Evolutionary conservation across 2,329 filamentous ascomycete species (phyloP).

Genomic region (Claviceps sp.): DNA sequence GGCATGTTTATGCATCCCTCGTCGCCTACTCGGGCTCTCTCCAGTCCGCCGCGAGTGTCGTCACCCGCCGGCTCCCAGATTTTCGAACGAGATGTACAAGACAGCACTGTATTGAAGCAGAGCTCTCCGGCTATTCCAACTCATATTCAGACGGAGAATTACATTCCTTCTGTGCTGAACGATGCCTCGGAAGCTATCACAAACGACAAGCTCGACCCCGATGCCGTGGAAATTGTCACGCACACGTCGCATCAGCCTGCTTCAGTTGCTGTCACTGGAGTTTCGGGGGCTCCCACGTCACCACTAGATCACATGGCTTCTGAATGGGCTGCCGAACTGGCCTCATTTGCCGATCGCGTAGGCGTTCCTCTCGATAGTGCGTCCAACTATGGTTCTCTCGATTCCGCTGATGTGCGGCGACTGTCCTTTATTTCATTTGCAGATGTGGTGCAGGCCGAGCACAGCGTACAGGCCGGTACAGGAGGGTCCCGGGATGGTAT

Average conservation of each 20-base stretch:
- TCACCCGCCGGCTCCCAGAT: conserved; percentile 72
- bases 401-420: conserved; percentile 62
- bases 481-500: conserved; percentile 53
- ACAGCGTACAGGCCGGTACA: conserved; percentile 41
- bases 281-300: conserved; percentile 16
- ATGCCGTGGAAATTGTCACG: conserved; percentile 85
- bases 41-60: conserved; percentile 58
- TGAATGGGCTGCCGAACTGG: conserved; percentile 45
- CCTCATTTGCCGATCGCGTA: conserved; percentile 35
- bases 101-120: conserved; percentile 52
- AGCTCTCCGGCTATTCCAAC: conserved; percentile 77
- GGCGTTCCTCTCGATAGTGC: conserved; percentile 41
- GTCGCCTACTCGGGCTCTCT: conserved; percentile 53
- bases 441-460: conserved; percentile 81
- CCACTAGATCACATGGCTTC: conserved; percentile 28
- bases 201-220: conserved; percentile 69
- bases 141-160: conserved; percentile 87
- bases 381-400: conserved; percentile 65
- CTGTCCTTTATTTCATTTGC: conserved; percentile 95
- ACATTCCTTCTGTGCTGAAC: conserved; percentile 82
- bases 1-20: conserved; percentile 34
- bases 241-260: conserved; percentile 75
- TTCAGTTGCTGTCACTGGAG: conserved; percentile 48
- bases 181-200: conserved; percentile 89
- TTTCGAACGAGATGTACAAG: conserved; percentile 91